Conservation (phyloP, 257 asterid species). For the Eustoma russellianum region DNA sequence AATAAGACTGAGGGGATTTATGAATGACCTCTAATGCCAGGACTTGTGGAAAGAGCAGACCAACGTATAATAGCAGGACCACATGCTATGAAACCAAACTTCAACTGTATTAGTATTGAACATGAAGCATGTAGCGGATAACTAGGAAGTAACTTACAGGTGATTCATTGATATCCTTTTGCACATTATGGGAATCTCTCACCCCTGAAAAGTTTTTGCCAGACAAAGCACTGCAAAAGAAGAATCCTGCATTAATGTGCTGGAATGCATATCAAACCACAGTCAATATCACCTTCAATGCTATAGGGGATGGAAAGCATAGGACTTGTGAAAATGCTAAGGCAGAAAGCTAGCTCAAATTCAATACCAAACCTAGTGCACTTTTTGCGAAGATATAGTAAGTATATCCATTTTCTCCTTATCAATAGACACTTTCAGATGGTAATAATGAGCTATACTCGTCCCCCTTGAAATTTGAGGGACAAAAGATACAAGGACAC, state of each 20-base stretch:
- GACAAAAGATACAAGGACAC: background rate
- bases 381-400: too few species aligned
- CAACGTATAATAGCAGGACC: too few species aligned
- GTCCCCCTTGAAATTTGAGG: background rate
- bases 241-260: constrained; percentile 3
- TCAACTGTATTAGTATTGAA: background rate
- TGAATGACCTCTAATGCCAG: background rate
- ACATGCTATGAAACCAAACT: background rate
- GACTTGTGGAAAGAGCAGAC: too few species aligned
- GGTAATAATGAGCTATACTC: background rate
- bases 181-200: constrained; percentile 12
- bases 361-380: too few species aligned
- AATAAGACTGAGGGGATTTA: constrained; percentile 4
- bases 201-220: constrained; percentile 26
- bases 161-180: constrained; percentile 16
- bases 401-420: too few species aligned
- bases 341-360: background rate
- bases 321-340: background rate
- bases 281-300: background rate
- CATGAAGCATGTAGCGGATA: too few species aligned
- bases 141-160: constrained; percentile 21
- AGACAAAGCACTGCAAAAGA: constrained; percentile 39
- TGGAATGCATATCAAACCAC: background rate
- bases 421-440: background rate
- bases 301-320: background rate